Percentiles rank a stretch among this genome's conserved stretches.
phyloP scores from a whole-genome alignment of 306 rosid genomes.

The Quercus robur region DNA sequence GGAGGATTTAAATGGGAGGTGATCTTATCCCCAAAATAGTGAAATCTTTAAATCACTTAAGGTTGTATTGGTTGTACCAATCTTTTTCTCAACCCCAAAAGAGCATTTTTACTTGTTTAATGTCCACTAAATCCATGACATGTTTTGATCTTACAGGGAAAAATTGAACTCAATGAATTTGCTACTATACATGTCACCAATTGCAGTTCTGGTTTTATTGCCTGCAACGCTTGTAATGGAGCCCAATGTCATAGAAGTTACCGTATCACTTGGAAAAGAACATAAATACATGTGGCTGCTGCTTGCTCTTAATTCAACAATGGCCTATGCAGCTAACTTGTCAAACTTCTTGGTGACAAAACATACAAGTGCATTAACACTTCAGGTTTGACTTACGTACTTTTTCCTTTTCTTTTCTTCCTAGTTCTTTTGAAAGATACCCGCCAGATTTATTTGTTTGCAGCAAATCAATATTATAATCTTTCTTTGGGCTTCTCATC shows the following conservation, averaged over 20 bases:
- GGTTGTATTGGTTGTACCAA: background rate
- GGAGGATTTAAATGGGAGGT: no score
- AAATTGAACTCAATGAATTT: slow-evolving; percentile 95
- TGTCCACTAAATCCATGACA: slow-evolving; percentile 3
- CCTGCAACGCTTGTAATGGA: slow-evolving; percentile 94
- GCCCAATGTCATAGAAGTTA: slow-evolving; percentile 69
- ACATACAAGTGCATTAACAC: slow-evolving; percentile 91
- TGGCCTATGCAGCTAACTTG: slow-evolving; percentile 89
- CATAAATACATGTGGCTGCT: slow-evolving; percentile 81
- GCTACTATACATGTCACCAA: slow-evolving; percentile 94
- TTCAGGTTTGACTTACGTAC: slow-evolving; percentile 61
- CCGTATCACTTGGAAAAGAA: slow-evolving; percentile 62
- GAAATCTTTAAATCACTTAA: no score
- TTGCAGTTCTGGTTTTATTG: slow-evolving; percentile 66
- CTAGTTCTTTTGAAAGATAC: background rate
- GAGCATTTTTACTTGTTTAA: background rate
- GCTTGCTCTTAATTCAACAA: slow-evolving; percentile 74
- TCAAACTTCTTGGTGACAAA: slow-evolving; percentile 97
- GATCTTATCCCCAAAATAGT: no score
- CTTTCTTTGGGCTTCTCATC: background rate
- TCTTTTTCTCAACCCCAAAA: slow-evolving; percentile 1
- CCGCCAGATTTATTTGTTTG: background rate
- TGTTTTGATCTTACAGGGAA: slow-evolving; percentile 61
- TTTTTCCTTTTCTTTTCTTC: background rate
- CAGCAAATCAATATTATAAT: background rate